A percentile compares a stretch with the other conserved stretches of the same genome.
Conservation (phyloP, 2,329 filamentous ascomycete species). For the Nothophoma quercina region DNA sequence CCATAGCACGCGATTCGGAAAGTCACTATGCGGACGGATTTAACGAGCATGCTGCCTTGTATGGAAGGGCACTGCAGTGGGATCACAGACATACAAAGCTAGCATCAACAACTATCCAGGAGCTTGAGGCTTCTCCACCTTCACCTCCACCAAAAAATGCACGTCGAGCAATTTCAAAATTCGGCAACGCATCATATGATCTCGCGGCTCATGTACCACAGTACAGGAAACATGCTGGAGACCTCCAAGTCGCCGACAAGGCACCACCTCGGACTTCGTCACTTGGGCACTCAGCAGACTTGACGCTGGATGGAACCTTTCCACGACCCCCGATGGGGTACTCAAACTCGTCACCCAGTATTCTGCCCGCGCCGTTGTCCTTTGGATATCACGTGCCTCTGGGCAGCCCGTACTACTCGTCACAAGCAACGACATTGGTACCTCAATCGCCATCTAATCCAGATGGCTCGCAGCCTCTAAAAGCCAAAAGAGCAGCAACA, state of each 20-base stretch:
- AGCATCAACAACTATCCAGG: constrained; percentile 8
- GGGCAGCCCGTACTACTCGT: not conserved
- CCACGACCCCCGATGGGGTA: not conserved
- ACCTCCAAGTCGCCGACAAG: constrained; percentile 14
- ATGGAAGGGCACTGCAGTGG: constrained; percentile 6
- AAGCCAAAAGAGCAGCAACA: constrained; percentile 14
- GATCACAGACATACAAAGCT: constrained; percentile 6
- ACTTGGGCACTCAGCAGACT: constrained; percentile 1
- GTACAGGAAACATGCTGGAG: constrained; percentile 16
- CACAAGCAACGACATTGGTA: constrained; percentile 1
- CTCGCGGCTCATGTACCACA: constrained; percentile 16
- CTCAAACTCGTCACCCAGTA: constrained; percentile 3
- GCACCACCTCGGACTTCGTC: constrained; percentile 2
- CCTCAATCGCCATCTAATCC: not conserved
- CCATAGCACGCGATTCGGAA: not conserved
- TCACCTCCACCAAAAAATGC: not conserved
- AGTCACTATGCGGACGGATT: constrained; percentile 8
- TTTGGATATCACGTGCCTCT: not conserved
- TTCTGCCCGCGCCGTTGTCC: not conserved
- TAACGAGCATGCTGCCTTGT: constrained; percentile 8
- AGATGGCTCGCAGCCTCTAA: constrained; percentile 19
- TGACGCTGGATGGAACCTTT: constrained; percentile 3
- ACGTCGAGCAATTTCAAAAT: not conserved
- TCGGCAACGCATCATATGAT: constrained; percentile 18
- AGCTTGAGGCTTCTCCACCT: constrained; percentile 4